Evolutionary conservation across 371 early-diverging fungal species (phyloP).

Genomic region (Mucor mucedo): DNA sequence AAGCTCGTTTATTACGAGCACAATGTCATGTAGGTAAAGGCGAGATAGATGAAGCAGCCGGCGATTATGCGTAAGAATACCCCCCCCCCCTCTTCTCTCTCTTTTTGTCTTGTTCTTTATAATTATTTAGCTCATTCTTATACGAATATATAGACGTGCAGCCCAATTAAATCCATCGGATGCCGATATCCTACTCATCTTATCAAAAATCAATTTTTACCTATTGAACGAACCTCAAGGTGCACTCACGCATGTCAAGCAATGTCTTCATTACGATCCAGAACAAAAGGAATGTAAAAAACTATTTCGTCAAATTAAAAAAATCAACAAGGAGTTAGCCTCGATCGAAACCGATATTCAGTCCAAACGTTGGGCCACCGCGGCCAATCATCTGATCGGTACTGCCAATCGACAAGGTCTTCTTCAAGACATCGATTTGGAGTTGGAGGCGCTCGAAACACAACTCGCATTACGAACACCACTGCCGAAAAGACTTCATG

Average conservation of each 20-base stretch:
- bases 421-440: conserved; percentile 54
- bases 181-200: conserved; percentile 57
- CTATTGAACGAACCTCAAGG: conserved; percentile 71
- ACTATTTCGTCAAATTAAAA: conserved; percentile 73
- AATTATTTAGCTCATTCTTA: neutral
- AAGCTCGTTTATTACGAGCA: conserved; percentile 58
- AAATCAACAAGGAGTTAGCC: conserved; percentile 71
- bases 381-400: conserved; percentile 68
- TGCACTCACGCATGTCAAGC: conserved; percentile 75
- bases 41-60: conserved; percentile 82
- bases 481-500: conserved; percentile 57
- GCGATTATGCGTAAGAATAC: conserved; percentile 76
- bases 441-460: conserved; percentile 38
- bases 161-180: conserved; percentile 72
- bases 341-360: conserved; percentile 25
- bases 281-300: conserved; percentile 86
- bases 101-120: too few species aligned
- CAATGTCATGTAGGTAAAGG: conserved; percentile 72
- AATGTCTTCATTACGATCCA: conserved; percentile 88
- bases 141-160: conserved; percentile 55
- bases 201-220: conserved; percentile 80
- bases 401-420: conserved; percentile 51
- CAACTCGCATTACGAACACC: conserved; percentile 29
- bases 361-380: conserved; percentile 68
- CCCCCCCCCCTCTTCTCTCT: too few species aligned